Percentiles rank a stretch among this genome's conserved stretches.
phyloP scores from a whole-genome alignment of 1,139 yeast species.

The Diutina scorzettiae region DNA sequence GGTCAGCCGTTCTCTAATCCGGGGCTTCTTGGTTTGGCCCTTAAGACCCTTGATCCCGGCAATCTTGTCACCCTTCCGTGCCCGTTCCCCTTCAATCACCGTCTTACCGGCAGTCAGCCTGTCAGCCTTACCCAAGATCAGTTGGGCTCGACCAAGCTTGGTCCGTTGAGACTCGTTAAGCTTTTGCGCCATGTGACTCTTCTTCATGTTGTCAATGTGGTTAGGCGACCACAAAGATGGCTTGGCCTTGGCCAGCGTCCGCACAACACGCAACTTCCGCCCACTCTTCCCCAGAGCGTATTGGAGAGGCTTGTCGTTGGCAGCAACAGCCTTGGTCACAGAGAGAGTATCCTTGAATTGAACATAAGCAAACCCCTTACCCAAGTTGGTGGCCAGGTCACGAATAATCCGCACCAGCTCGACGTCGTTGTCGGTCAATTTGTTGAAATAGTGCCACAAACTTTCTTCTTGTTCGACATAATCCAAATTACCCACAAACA shows the following conservation, averaged over 20 bases:
- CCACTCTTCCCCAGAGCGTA: slow-evolving; percentile 17
- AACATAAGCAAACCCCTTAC: slow-evolving; percentile 95
- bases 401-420: slow-evolving; percentile 86
- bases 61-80: slow-evolving; percentile 52
- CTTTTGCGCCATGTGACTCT: slow-evolving; percentile 12
- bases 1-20: slow-evolving; percentile 55
- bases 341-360: slow-evolving; percentile 76
- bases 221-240: slow-evolving; percentile 36
- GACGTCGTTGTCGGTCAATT: slow-evolving; percentile 49
- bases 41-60: slow-evolving; percentile 46
- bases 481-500: slow-evolving; percentile 90
- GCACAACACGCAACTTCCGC: slow-evolving; percentile 66
- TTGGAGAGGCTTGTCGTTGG: slow-evolving; percentile 57
- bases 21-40: slow-evolving; percentile 44
- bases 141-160: slow-evolving; percentile 66
- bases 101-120: slow-evolving; percentile 47
- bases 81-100: slow-evolving; percentile 68
- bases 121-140: slow-evolving; percentile 70
- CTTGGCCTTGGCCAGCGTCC: slow-evolving; percentile 54
- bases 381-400: slow-evolving; percentile 86
- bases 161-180: slow-evolving; percentile 60
- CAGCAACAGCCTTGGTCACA: slow-evolving; percentile 71
- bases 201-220: slow-evolving; percentile 27
- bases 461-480: slow-evolving; percentile 88
- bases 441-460: slow-evolving; percentile 71